phyloP scores from a whole-genome alignment of 2,329 filamentous ascomycete species.

The Arthrobotrys iridis region DNA sequence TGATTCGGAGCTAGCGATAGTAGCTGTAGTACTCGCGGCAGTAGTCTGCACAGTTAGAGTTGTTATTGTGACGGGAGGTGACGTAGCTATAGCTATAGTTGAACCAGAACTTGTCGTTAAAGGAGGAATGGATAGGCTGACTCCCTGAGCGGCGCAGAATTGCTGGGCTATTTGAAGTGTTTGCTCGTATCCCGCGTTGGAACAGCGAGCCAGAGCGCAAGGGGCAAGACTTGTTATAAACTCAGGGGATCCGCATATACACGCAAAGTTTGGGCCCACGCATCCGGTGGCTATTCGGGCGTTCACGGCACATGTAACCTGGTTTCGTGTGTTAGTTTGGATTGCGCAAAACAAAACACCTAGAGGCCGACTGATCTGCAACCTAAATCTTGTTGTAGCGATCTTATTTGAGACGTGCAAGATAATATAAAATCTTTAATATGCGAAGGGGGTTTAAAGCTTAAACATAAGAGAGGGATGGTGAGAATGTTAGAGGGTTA shows the following conservation, averaged over 20 bases:
- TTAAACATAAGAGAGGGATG: too few species aligned
- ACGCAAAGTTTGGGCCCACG: background rate
- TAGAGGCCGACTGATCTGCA: background rate
- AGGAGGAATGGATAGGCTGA: constrained; percentile 54
- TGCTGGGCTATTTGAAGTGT: constrained; percentile 11
- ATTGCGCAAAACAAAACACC: background rate
- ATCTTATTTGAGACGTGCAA: background rate
- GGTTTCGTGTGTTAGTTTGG: background rate
- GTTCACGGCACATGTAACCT: background rate
- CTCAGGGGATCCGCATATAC: too few species aligned
- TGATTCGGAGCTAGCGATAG: too few species aligned
- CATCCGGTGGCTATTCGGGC: background rate
- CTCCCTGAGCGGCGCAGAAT: constrained; percentile 54
- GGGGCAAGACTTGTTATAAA: constrained; percentile 63
- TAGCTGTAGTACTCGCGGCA: too few species aligned
- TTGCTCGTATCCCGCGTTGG: constrained; percentile 61
- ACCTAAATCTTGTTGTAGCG: too few species aligned
- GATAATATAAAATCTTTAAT: background rate
- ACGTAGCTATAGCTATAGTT: too few species aligned
- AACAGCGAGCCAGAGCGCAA: constrained; percentile 65
- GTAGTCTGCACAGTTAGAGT: constrained; percentile 55
- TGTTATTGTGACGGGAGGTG: background rate
- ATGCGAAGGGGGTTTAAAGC: too few species aligned
- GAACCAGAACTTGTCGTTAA: too few species aligned
- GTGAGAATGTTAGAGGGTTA: too few species aligned